Conservation (phyloP, 805 yeast species). For the Yamadazyma takamatsuzukensis region DNA sequence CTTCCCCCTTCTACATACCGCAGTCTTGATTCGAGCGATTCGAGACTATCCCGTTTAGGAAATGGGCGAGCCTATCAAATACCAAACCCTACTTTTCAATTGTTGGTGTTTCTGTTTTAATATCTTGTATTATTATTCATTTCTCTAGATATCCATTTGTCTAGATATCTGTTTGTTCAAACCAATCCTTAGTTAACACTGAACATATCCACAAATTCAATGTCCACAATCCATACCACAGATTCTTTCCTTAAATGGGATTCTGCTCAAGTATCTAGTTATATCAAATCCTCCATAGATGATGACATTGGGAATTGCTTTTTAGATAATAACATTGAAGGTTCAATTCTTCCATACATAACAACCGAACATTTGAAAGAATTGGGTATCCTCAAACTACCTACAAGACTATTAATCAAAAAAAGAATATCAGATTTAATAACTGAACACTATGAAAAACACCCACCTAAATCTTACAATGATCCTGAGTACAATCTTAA, state of each 20-base stretch:
- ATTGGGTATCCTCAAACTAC: constrained; percentile 55
- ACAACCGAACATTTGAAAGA: constrained; percentile 70
- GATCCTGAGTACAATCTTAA: constrained; percentile 28
- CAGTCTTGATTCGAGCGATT: too few species aligned
- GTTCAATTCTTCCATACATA: constrained; percentile 66
- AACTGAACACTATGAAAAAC: constrained; percentile 26
- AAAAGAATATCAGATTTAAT: constrained; percentile 55
- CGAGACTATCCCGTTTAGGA: too few species aligned
- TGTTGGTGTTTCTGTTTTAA: too few species aligned
- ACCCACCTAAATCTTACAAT: constrained; percentile 21
- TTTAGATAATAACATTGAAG: constrained; percentile 61
- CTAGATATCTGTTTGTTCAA: too few species aligned
- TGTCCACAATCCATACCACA: constrained; percentile 8
- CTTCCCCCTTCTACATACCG: too few species aligned
- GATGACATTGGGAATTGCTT: constrained; percentile 33
- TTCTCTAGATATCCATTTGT: too few species aligned
- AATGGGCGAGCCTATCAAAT: too few species aligned
- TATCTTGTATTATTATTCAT: too few species aligned
- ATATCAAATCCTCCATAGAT: constrained; percentile 22
- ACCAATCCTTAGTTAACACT: too few species aligned
- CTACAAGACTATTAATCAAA: constrained; percentile 58
- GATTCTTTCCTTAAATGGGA: constrained; percentile 43
- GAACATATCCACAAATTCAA: too few species aligned
- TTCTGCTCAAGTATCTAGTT: constrained; percentile 42
- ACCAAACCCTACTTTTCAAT: too few species aligned